Percentiles rank a stretch among this genome's conserved stretches.
phyloP scores from a whole-genome alignment of 140 eudicot species.

The Bidens hawaiensis region DNA sequence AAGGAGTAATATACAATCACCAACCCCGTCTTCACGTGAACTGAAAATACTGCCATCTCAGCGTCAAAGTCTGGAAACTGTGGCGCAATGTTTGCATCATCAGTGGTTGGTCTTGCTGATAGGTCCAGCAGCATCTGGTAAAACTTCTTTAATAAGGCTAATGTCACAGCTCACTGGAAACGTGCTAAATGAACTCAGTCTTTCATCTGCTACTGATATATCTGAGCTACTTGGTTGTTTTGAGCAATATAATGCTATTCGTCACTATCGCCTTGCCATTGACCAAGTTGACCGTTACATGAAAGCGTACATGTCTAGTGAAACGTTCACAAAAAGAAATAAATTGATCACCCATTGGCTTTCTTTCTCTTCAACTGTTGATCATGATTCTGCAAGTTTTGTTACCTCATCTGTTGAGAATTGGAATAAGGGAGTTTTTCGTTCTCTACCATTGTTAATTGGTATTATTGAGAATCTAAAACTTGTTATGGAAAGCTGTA shows the following conservation, averaged over 20 bases:
- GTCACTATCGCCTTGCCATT: constrained; percentile 59
- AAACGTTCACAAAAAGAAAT: constrained; percentile 33
- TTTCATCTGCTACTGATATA: constrained; percentile 92
- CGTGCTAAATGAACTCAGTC: constrained; percentile 75
- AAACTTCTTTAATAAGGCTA: constrained; percentile 75
- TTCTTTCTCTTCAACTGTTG: constrained; percentile 46
- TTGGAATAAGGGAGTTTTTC: constrained; percentile 32
- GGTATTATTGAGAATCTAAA: constrained; percentile 50
- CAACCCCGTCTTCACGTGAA: constrained; percentile 34
- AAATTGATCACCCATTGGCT: constrained; percentile 54
- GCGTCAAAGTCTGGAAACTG: constrained; percentile 75
- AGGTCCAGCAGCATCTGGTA: constrained; percentile 94
- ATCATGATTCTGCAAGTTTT: constrained; percentile 32
- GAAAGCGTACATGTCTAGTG: constrained; percentile 52
- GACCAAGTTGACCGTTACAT: constrained; percentile 63
- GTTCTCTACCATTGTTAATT: constrained; percentile 39
- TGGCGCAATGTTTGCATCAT: constrained; percentile 65
- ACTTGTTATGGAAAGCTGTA: constrained; percentile 30
- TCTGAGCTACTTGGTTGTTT: constrained; percentile 93
- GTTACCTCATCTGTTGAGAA: constrained; percentile 31
- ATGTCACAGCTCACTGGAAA: constrained; percentile 84
- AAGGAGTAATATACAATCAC: constrained; percentile 44
- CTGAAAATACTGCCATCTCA: constrained; percentile 65
- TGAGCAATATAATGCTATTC: constrained; percentile 87
- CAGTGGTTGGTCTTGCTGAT: constrained; percentile 87